Conservation (phyloP, 1,139 yeast genomes). For the Scheffersomyces lignicola region DNA sequence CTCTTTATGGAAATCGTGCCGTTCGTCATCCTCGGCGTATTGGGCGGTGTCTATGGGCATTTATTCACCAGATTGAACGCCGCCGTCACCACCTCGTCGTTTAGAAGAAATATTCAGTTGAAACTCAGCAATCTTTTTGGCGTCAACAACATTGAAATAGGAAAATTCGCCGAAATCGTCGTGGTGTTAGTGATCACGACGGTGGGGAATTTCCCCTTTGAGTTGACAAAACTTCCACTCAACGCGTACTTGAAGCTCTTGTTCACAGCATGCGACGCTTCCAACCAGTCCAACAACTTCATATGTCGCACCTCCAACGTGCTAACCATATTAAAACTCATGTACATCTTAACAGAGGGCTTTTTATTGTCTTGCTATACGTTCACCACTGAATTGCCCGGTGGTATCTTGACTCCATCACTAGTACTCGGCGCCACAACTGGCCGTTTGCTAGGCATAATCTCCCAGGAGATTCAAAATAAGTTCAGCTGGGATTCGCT, state of each 20-base stretch:
- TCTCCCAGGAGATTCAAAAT: slow-evolving; percentile 52
- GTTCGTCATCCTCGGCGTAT: slow-evolving; percentile 61
- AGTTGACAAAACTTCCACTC: slow-evolving; percentile 56
- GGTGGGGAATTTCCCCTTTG: slow-evolving; percentile 54
- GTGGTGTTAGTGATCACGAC: slow-evolving; percentile 51
- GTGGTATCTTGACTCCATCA: slow-evolving; percentile 75
- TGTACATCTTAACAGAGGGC: slow-evolving; percentile 52
- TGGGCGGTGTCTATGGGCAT: slow-evolving; percentile 71
- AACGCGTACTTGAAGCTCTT: slow-evolving; percentile 55
- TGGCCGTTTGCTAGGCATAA: slow-evolving; percentile 67
- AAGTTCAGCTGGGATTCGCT: slow-evolving; percentile 39
- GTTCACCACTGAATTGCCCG: slow-evolving; percentile 68
- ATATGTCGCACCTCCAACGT: slow-evolving; percentile 35
- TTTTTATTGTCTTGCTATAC: slow-evolving; percentile 60
- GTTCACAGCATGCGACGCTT: slow-evolving; percentile 59
- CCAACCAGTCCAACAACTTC: slow-evolving; percentile 28
- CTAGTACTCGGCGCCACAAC: slow-evolving; percentile 68
- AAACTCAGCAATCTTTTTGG: slow-evolving; percentile 18
- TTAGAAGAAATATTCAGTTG: slow-evolving; percentile 20
- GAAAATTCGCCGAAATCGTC: slow-evolving; percentile 47
- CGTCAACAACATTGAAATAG: slow-evolving; percentile 8
- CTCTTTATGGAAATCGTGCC: slow-evolving; percentile 67
- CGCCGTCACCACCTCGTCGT: slow-evolving; percentile 18
- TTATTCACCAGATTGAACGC: slow-evolving; percentile 52
- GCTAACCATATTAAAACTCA: slow-evolving; percentile 34